Conservation (phyloP, 2,329 filamentous ascomycete genomes). For the Colletotrichum phormii region DNA sequence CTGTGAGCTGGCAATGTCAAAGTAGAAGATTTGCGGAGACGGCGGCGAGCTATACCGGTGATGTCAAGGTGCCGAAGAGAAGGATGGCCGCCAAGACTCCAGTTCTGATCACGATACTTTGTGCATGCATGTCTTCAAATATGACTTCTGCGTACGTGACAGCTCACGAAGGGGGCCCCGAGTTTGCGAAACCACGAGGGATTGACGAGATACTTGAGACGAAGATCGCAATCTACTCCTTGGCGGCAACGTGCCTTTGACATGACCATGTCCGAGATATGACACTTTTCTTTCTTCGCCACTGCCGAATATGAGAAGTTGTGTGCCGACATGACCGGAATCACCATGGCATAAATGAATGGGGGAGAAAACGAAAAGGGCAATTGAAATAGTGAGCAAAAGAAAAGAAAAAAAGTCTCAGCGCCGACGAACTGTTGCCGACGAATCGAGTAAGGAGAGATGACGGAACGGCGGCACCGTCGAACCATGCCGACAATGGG, state of each 20-base stretch:
- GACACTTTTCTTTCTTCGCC: background rate
- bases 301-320: background rate
- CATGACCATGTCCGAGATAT: conserved; percentile 12
- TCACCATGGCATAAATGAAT: background rate
- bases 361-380: background rate
- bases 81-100: background rate
- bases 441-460: background rate
- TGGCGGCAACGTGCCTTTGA: conserved; percentile 12
- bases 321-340: background rate
- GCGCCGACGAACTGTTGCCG: background rate
- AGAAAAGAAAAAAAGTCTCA: background rate
- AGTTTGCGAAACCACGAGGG: background rate
- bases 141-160: background rate
- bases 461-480: background rate
- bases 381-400: background rate
- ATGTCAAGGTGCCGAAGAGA: background rate
- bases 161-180: background rate
- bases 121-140: background rate
- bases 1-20: background rate
- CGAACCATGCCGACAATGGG: background rate
- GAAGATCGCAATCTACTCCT: background rate
- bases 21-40: background rate
- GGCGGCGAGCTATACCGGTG: background rate
- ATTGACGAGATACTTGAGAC: background rate
- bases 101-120: background rate